Percentiles rank a stretch among this genome's conserved stretches.
phyloP scores from a whole-genome alignment of 129 eudicot species.

The Arctium lappa region DNA sequence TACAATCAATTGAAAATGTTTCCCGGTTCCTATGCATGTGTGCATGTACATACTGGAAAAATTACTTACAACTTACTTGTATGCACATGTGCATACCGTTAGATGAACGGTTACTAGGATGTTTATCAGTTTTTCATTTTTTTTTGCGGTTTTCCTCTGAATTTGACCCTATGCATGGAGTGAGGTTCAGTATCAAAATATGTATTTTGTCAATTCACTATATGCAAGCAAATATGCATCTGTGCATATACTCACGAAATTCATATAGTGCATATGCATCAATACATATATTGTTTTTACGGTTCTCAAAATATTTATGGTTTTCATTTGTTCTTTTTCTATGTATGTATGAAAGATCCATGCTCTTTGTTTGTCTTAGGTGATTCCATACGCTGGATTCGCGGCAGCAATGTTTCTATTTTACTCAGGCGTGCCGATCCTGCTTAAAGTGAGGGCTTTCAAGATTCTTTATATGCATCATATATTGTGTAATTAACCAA shows the following conservation, averaged over 20 bases:
- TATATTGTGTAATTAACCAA: background rate
- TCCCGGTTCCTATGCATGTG: too few species aligned
- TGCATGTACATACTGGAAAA: too few species aligned
- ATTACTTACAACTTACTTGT: background rate
- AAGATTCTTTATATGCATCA: background rate
- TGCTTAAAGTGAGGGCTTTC: slow-evolving; percentile 57
- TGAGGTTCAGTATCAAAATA: background rate
- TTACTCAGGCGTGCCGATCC: slow-evolving; percentile 77
- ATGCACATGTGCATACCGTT: background rate
- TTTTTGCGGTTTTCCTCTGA: background rate
- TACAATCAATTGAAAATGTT: background rate
- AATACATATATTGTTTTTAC: too few species aligned
- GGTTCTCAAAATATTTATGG: background rate
- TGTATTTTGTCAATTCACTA: background rate
- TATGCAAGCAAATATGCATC: background rate
- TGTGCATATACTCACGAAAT: too few species aligned
- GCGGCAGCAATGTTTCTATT: slow-evolving; percentile 86
- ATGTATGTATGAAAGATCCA: background rate
- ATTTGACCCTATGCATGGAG: too few species aligned
- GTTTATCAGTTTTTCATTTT: background rate
- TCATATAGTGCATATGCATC: too few species aligned
- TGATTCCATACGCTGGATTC: slow-evolving; percentile 73
- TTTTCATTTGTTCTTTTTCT: background rate
- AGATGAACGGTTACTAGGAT: background rate
- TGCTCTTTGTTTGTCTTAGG: slow-evolving; percentile 36